These are phyloP conservation scores for Gonium pectorale DNA, from an alignment of 139 green algal species.

Conservation along the genomic window DNA sequence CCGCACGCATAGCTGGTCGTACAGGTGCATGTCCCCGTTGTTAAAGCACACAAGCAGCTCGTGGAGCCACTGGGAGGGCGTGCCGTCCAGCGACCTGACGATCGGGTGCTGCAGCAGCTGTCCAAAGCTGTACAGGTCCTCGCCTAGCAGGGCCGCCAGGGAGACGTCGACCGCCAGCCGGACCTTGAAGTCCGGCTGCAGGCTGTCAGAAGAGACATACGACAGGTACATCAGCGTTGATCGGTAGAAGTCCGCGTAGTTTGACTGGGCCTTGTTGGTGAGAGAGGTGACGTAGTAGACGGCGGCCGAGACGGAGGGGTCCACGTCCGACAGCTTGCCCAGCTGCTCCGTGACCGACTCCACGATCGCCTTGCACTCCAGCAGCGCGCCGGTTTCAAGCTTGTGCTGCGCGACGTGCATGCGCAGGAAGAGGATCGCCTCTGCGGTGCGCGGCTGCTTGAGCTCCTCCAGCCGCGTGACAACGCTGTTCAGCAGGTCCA, in stretches of 20 bases:
- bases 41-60: conserved; percentile 92
- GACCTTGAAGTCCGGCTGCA: conserved; percentile 81
- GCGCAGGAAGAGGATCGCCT: conserved; percentile 91
- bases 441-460: conserved; percentile 72
- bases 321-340: conserved; percentile 72
- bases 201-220: conserved; percentile 86
- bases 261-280: conserved; percentile 86
- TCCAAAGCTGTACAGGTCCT: conserved; percentile 97
- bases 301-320: conserved; percentile 89
- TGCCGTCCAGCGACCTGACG: conserved; percentile 77
- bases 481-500: conserved; percentile 78
- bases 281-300: conserved; percentile 89
- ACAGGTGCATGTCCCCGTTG: conserved; percentile 90
- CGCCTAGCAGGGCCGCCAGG: conserved; percentile 94
- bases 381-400: conserved; percentile 58
- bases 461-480: conserved; percentile 78
- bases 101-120: conserved; percentile 98
- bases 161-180: conserved; percentile 94
- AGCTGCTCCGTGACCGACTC: conserved; percentile 85
- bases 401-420: conserved; percentile 94
- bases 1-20: conserved; percentile 89
- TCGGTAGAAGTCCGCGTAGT: conserved; percentile 94
- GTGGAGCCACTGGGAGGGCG: conserved; percentile 85
- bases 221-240: conserved; percentile 88
- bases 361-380: conserved; percentile 69